These are phyloP conservation scores for Plenodomus biglobosus DNA, from an alignment of 2,329 filamentous ascomycete species.

Conservation along the genomic window DNA sequence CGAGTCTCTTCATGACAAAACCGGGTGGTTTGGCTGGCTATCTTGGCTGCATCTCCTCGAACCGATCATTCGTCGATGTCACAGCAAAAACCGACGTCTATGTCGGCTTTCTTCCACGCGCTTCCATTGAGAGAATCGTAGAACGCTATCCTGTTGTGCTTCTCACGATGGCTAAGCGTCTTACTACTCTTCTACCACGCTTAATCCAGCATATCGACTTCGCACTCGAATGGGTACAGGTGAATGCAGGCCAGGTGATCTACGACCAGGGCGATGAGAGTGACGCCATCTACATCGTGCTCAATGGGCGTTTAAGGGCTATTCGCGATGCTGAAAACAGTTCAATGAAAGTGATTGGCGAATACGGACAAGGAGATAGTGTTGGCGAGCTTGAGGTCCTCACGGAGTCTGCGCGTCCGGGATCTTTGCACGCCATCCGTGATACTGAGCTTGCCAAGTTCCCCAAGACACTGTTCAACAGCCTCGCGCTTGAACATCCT, in stretches of 20 bases:
- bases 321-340: constrained; percentile 81
- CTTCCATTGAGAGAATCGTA: constrained; percentile 85
- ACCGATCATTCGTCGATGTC: constrained; percentile 94
- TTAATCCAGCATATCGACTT: constrained; percentile 97
- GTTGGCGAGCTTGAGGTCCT: constrained; percentile 96
- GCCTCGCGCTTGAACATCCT: constrained; percentile 92
- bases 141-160: constrained; percentile 90
- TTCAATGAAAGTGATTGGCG: constrained; percentile 81
- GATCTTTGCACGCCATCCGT: constrained; percentile 90
- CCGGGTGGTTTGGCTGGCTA: constrained; percentile 94
- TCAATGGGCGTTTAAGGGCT: constrained; percentile 86
- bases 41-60: constrained; percentile 89
- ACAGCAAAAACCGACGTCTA: constrained; percentile 98
- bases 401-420: constrained; percentile 88
- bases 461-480: constrained; percentile 94
- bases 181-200: constrained; percentile 85
- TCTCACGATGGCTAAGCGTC: constrained; percentile 90
- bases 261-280: constrained; percentile 94
- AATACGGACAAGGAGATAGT: constrained; percentile 96
- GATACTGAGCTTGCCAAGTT: constrained; percentile 97
- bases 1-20: constrained; percentile 86
- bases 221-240: constrained; percentile 96
- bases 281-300: constrained; percentile 95
- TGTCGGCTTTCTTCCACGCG: constrained; percentile 87
- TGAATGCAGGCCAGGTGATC: constrained; percentile 91